Percentiles rank a stretch among this genome's conserved stretches.
Evolutionary conservation across 176 grass and related monocot species (phyloP).

Genomic region (sorghum (Sorghum bicolor)): Sorghum_bicolor_NCBIv3 NC_012877.2:56715501-56716000

Average conservation of each 20-base stretch:
- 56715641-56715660: not conserved
- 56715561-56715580: not conserved
- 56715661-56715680: not conserved
- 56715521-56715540: not conserved
- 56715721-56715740: not conserved
- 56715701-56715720: conserved; percentile 25
- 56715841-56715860: not conserved
- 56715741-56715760: not conserved
- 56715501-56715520: not conserved
- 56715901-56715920: not conserved
- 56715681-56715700: not conserved
- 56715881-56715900: conserved; percentile 20
- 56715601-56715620: not conserved
- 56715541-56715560: not conserved
- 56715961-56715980: conserved; percentile 9
- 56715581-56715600: not conserved
- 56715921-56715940: not conserved
- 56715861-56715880: not conserved
- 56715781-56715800: not conserved
- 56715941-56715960: not conserved
- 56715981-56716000: not conserved
- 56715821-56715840: not conserved
- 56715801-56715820: not conserved
- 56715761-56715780: conserved; percentile 16
- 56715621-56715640: not conserved